phyloP scores from a whole-genome alignment of 208 protist species.

The Acanthamoeba healyi region DNA sequence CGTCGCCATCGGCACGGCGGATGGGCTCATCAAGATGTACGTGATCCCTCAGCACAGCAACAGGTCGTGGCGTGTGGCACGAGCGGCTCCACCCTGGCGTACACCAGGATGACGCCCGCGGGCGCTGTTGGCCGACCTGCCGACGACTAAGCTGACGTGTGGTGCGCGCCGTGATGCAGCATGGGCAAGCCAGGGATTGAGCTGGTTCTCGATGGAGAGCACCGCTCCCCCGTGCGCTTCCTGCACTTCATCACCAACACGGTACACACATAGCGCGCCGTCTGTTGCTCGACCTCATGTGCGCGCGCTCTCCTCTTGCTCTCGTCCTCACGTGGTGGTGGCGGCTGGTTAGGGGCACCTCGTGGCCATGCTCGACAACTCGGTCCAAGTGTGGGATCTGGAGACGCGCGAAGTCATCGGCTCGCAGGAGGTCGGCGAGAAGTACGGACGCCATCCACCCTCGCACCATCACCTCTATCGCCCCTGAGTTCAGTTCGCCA shows the following conservation, averaged over 20 bases:
- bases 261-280: not conserved
- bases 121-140: not conserved
- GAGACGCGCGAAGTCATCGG: conserved; percentile 14
- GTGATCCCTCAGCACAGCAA: not conserved
- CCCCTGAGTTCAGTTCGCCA: not conserved
- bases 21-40: conserved; percentile 65
- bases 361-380: not conserved
- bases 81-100: too few relatives aligned
- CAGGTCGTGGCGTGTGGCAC: not conserved
- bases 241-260: conserved; percentile 36
- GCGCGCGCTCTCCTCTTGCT: not conserved
- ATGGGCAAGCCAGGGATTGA: conserved; percentile 59
- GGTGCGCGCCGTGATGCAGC: too few relatives aligned
- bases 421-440: not conserved
- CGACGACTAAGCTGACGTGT: too few relatives aligned
- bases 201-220: not conserved
- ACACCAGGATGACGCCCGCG: too few relatives aligned
- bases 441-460: not conserved
- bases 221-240: not conserved
- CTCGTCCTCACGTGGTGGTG: not conserved
- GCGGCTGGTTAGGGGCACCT: too few relatives aligned
- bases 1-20: conserved; percentile 20
- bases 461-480: not conserved
- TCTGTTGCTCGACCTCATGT: not conserved
- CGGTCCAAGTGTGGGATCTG: conserved; percentile 37